Conservation (phyloP, 2,329 filamentous ascomycete species). For the Penicillium capsulatum region DNA sequence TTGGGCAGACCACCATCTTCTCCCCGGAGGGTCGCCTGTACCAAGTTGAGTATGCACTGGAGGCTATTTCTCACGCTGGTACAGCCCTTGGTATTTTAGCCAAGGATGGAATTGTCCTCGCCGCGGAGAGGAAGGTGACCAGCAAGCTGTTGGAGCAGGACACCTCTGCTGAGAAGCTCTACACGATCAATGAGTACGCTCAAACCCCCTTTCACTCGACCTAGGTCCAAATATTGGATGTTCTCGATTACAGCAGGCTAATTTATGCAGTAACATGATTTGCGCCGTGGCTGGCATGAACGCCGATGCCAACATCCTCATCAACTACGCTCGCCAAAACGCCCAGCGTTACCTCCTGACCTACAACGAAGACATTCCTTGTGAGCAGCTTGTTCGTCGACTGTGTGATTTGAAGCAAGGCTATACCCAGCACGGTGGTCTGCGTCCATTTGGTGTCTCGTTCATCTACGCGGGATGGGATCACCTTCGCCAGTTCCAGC, state of each 20-base stretch:
- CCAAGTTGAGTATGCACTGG: slow-evolving; percentile 98
- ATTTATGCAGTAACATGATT: slow-evolving; percentile 84
- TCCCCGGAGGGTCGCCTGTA: slow-evolving; percentile 97
- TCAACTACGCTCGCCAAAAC: slow-evolving; percentile 97
- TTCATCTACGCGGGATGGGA: slow-evolving; percentile 99
- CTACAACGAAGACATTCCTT: slow-evolving; percentile 99
- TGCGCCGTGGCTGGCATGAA: slow-evolving; percentile 99
- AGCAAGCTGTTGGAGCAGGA: slow-evolving; percentile 99
- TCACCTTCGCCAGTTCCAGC: slow-evolving; percentile 91
- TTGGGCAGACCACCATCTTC: slow-evolving; percentile 90
- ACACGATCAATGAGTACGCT: slow-evolving; percentile 95
- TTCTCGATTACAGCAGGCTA: too few relatives aligned
- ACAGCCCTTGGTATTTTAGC: slow-evolving; percentile 95
- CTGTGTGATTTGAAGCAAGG: slow-evolving; percentile 98
- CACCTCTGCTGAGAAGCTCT: slow-evolving; percentile 99
- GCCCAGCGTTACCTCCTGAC: slow-evolving; percentile 97
- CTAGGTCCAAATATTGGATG: too few relatives aligned
- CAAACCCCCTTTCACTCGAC: too few relatives aligned
- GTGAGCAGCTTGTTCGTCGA: slow-evolving; percentile 93
- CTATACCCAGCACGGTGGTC: slow-evolving; percentile 97
- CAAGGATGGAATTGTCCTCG: slow-evolving; percentile 96
- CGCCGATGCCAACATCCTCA: slow-evolving; percentile 98
- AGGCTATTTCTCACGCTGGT: slow-evolving; percentile 97
- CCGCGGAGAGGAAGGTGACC: slow-evolving; percentile 97
- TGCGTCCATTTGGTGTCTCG: slow-evolving; percentile 94